These are phyloP conservation scores for Boletus rubescentipes DNA, from an alignment of 768 basidiomycete genomes.

Conservation along the genomic window DNA sequence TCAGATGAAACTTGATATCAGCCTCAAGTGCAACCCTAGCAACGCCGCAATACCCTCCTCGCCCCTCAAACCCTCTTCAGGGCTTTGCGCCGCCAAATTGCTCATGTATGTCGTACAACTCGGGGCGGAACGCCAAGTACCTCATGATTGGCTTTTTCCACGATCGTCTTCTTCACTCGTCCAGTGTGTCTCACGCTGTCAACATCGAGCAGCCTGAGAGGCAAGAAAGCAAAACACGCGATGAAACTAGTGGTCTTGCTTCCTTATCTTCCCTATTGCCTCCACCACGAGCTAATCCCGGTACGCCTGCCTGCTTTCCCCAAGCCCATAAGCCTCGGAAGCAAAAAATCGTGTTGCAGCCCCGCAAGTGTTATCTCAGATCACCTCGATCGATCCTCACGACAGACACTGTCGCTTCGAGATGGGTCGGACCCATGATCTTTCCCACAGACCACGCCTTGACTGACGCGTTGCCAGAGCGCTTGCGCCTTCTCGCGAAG, in stretches of 20 bases:
- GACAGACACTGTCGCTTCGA: no score
- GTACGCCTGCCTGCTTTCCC: conserved; percentile 70
- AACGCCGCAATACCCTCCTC: conserved; percentile 56
- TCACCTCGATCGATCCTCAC: background rate
- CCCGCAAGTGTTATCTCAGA: background rate
- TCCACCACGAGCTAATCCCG: conserved; percentile 2
- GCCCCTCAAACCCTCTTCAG: conserved; percentile 40
- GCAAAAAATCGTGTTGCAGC: background rate
- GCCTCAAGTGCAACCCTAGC: conserved; percentile 69
- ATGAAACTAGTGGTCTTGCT: conserved; percentile 46
- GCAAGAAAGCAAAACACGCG: conserved; percentile 48
- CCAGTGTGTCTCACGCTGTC: conserved; percentile 8
- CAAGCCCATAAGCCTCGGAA: conserved; percentile 52
- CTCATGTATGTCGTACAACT: conserved; percentile 56
- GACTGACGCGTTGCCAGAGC: no score
- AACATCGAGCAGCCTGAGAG: conserved; percentile 57
- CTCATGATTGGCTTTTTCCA: conserved; percentile 64
- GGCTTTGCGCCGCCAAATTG: conserved; percentile 51
- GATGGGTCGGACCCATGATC: no score
- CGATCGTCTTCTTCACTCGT: conserved; percentile 33
- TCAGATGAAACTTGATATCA: conserved; percentile 75
- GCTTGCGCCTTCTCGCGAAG: no score
- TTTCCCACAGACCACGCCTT: no score
- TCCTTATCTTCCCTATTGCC: background rate
- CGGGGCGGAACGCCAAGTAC: conserved; percentile 61